Evolutionary conservation across 305 asterid genomes (phyloP), one percentile per base, ranked within the genome.

Genomic region (Rubia tinctorum): DNA sequence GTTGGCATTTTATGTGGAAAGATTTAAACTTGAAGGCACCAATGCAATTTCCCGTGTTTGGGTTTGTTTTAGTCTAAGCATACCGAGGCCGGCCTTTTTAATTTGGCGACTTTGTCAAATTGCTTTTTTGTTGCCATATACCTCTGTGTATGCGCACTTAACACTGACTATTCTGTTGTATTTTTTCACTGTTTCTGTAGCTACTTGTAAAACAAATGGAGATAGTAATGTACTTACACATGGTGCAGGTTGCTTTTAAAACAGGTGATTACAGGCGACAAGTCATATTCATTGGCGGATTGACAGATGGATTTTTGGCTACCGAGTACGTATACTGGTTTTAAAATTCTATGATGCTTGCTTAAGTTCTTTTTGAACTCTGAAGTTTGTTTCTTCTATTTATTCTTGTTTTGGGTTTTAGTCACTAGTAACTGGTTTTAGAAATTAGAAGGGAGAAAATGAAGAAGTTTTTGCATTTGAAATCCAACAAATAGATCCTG

Each of bases 231-330:
- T 20, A 62, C 59, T 45, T 61, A 22, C 40, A 43, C 66, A 60
- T 79, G 74, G 69, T 79, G 80, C 91, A 92, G 98, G 98, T 89
- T 82, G 98, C 98, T 30, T 95, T 95, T 59, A 92, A 89, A 86
- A 95, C 96, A 13, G 96, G 98, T 73, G 96, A 95, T 71, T 88
- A 89, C 79, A 92, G 80, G 65, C 91, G 88, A 63, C 98, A 95
- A 84, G 95, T 92, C 79, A 88, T 95, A 80, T 90, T 95, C 75
- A 90, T 92, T 72, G 98, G 97, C 74, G 99, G 99, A 75, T 85
- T 92, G 68, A 89, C 96, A 1, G 95, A 92, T 80, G 99, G 99
- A 70, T 91, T 95, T 84, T 83, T 95, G 88, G 99, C 98, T 53
- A 88, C 98, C 0, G 88, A 88, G 99, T 95, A 95, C 58, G 99